Percentiles rank a stretch among this genome's conserved stretches.
phyloP scores from a whole-genome alignment of 192 early-diverging fungal genomes.

The Coemansia sp. region DNA sequence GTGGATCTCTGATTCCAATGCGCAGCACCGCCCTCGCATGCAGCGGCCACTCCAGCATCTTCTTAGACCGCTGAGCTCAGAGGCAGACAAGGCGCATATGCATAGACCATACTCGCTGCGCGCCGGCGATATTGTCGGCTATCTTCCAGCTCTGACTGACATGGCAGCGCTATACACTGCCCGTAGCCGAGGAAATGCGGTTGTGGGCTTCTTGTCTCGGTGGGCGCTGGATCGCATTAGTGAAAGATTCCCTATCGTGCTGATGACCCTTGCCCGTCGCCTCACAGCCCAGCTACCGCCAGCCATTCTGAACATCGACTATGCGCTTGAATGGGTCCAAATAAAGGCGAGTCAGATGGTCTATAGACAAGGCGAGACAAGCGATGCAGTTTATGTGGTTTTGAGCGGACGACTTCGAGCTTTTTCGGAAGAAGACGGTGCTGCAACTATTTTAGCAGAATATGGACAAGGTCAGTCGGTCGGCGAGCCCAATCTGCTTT shows the following conservation, averaged over 20 bases:
- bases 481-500: constrained; percentile 91
- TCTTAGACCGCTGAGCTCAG: neutral
- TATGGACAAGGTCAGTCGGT: constrained; percentile 94
- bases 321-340: constrained; percentile 93
- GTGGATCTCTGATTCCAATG: neutral
- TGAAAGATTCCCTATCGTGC: constrained; percentile 79
- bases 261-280: constrained; percentile 86
- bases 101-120: constrained; percentile 69
- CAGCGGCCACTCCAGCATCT: neutral
- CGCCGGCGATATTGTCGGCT: constrained; percentile 89
- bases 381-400: constrained; percentile 90
- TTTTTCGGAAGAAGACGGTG: constrained; percentile 67
- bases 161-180: constrained; percentile 88
- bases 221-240: constrained; percentile 78
- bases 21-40: neutral
- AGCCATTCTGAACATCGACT: constrained; percentile 78
- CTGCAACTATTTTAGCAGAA: constrained; percentile 84
- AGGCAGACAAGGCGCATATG: constrained; percentile 15
- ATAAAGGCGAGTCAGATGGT: constrained; percentile 91
- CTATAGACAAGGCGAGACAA: constrained; percentile 81
- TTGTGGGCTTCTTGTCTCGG: constrained; percentile 88
- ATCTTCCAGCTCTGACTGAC: constrained; percentile 88
- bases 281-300: constrained; percentile 80
- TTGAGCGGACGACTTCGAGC: constrained; percentile 90
- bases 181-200: constrained; percentile 70